Percentiles rank a stretch among this genome's conserved stretches.
Conservation (phyloP, 768 basidiomycete genomes). For the Podaxis sp. region DNA sequence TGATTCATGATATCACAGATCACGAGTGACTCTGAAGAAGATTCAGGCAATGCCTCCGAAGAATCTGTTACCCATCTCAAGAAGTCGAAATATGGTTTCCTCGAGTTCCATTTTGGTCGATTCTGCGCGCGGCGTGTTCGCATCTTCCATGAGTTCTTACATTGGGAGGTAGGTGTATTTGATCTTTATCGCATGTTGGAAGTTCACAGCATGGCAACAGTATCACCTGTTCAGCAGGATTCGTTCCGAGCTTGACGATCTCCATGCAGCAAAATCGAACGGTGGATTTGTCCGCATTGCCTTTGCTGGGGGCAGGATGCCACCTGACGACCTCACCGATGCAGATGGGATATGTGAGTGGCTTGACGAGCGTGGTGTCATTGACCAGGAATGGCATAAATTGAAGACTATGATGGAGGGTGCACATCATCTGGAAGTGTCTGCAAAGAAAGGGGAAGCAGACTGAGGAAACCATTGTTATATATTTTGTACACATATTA, state of each 20-base stretch:
- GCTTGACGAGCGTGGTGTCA: constrained; percentile 69
- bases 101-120: constrained; percentile 67
- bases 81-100: constrained; percentile 12
- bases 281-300: constrained; percentile 59
- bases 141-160: constrained; percentile 70
- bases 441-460: constrained; percentile 43
- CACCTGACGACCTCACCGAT: constrained; percentile 66
- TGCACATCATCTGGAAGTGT: constrained; percentile 62
- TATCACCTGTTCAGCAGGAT: constrained; percentile 64
- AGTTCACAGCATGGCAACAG: constrained; percentile 35
- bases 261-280: constrained; percentile 38
- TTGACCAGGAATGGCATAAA: constrained; percentile 69
- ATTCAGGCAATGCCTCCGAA: constrained; percentile 19
- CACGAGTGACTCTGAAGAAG: constrained; percentile 14
- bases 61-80: constrained; percentile 1
- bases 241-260: constrained; percentile 54
- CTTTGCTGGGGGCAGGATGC: constrained; percentile 49
- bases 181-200: constrained; percentile 13
- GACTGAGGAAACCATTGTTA: constrained; percentile 24
- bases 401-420: constrained; percentile 74
- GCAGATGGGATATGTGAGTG: constrained; percentile 83
- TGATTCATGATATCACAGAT: constrained; percentile 3
- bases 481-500: constrained; percentile 10
- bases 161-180: constrained; percentile 72
- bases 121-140: constrained; percentile 73